Conservation (phyloP, 192 early-diverging fungal genomes). For the Thamnidium elegans region DNA sequence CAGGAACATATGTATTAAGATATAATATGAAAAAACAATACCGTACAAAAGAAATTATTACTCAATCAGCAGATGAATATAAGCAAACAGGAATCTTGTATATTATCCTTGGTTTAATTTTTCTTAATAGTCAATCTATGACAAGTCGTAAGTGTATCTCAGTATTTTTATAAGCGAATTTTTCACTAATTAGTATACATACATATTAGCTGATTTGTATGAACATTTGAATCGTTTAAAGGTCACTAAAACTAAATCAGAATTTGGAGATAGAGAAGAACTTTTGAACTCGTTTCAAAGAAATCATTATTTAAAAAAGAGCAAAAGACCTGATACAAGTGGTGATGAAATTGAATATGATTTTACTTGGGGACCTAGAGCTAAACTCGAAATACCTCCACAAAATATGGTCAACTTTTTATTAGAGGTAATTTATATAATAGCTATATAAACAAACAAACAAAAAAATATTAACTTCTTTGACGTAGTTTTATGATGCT, state of each 20-base stretch:
- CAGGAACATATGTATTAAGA: conserved; percentile 43
- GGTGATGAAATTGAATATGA: conserved; percentile 38
- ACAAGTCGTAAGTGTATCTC: conserved; percentile 36
- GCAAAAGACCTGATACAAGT: conserved; percentile 28
- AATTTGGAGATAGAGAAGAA: conserved; percentile 38
- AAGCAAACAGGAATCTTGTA: conserved; percentile 53
- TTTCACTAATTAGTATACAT: not conserved
- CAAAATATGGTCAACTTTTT: conserved; percentile 56
- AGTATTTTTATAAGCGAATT: not conserved
- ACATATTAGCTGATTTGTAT: conserved; percentile 14
- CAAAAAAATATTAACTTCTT: not conserved
- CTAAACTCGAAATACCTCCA: conserved; percentile 56
- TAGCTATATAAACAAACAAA: not conserved
- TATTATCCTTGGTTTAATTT: conserved; percentile 56
- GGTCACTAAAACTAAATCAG: conserved; percentile 24
- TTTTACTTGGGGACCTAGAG: conserved; percentile 58
- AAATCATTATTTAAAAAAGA: conserved; percentile 46
- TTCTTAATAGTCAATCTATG: conserved; percentile 51
- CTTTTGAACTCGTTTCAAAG: conserved; percentile 42
- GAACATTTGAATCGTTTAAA: conserved; percentile 28
- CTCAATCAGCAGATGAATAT: conserved; percentile 41
- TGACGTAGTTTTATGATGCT: not conserved
- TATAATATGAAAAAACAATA: conserved; percentile 41
- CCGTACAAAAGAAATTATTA: conserved; percentile 26
- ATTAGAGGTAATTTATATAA: conserved; percentile 36